Conservation (phyloP, 1,139 yeast genomes). For the Kazachstania sp. region DNA sequence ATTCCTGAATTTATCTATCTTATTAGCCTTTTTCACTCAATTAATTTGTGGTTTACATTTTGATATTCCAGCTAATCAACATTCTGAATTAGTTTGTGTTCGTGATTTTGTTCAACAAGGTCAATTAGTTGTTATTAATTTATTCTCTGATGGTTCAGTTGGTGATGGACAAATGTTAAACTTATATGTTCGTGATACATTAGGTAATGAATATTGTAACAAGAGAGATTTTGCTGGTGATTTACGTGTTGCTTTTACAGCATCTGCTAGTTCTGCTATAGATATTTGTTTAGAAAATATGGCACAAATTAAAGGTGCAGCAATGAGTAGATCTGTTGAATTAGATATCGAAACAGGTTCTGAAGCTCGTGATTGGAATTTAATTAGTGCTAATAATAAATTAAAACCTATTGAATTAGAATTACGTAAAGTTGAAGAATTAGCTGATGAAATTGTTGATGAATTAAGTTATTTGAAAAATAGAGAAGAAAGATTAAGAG, state of each 20-base stretch:
- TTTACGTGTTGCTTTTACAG: conserved; percentile 68
- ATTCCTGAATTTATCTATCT: background rate
- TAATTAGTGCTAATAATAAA: conserved; percentile 83
- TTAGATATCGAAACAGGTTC: conserved; percentile 93
- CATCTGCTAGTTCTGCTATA: conserved; percentile 73
- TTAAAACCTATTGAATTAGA: conserved; percentile 89
- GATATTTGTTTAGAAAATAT: conserved; percentile 83
- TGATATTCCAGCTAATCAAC: conserved; percentile 10
- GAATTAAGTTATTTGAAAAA: conserved; percentile 75
- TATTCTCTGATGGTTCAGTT: conserved; percentile 58
- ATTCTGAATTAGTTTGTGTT: conserved; percentile 56
- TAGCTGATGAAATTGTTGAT: conserved; percentile 66
- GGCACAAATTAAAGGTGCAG: conserved; percentile 35
- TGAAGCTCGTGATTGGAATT: conserved; percentile 96
- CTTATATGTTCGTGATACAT: conserved; percentile 51
- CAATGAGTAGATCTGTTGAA: conserved; percentile 58
- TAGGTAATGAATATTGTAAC: conserved; percentile 63
- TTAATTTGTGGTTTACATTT: conserved; percentile 6
- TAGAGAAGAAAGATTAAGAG: conserved; percentile 89
- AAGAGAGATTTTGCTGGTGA: conserved; percentile 59
- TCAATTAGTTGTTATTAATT: conserved; percentile 76
- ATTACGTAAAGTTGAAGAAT: conserved; percentile 72
- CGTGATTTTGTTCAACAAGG: conserved; percentile 83
- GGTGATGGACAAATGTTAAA: conserved; percentile 83
- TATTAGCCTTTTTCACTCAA: background rate